Percentiles rank a stretch among this genome's conserved stretches.
Conservation (phyloP, 2,329 filamentous ascomycete species). For the Alternaria brassicae region DNA sequence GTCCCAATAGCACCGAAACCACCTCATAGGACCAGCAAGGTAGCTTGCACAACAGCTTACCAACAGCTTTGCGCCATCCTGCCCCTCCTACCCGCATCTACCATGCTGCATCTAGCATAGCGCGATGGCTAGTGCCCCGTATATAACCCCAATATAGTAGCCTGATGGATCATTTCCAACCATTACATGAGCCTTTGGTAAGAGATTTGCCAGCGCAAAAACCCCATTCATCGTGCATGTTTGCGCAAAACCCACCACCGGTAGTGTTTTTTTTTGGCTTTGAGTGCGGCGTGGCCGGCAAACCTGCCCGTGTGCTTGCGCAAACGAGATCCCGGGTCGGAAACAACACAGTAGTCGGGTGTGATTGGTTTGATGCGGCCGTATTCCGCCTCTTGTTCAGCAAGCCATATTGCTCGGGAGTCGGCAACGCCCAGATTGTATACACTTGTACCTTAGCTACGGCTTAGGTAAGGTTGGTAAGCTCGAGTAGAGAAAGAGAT, state of each 20-base stretch:
- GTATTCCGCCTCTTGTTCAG: constrained; percentile 3
- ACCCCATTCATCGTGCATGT: constrained; percentile 9
- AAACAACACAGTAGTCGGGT: background rate
- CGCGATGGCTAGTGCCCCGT: background rate
- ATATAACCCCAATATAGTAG: constrained; percentile 9
- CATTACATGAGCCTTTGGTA: background rate
- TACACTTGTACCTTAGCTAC: background rate
- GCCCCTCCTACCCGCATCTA: constrained; percentile 2
- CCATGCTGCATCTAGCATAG: background rate
- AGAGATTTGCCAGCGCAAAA: constrained; percentile 9
- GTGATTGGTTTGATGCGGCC: background rate
- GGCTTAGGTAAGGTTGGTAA: constrained; percentile 3
- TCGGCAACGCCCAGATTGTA: background rate
- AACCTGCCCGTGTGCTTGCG: background rate
- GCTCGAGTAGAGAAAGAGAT: constrained; percentile 11
- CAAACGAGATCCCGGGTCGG: background rate
- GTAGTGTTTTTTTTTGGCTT: background rate
- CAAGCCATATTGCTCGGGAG: background rate
- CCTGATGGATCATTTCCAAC: constrained; percentile 7
- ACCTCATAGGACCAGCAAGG: background rate
- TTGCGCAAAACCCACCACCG: background rate
- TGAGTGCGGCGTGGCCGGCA: background rate
- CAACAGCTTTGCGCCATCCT: constrained; percentile 2
- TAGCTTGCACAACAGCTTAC: background rate
- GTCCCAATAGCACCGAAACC: background rate